Conservation (phyloP, 2,329 filamentous ascomycete species). For the Thelonectria olida region DNA sequence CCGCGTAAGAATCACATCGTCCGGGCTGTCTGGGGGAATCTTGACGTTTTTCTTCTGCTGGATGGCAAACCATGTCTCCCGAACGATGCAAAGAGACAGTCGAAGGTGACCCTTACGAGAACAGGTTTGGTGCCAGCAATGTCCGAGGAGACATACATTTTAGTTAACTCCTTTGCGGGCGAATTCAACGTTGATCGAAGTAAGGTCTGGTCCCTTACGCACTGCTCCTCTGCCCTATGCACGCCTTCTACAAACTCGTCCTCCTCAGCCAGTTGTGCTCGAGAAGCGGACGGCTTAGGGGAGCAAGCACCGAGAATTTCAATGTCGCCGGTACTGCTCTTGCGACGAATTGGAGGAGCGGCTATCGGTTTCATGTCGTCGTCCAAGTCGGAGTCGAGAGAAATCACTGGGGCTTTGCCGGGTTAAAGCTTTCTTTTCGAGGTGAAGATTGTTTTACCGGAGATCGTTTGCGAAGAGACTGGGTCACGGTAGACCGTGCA, state of each 20-base stretch:
- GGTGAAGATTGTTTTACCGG: not conserved
- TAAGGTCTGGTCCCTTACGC: slow-evolving; percentile 39
- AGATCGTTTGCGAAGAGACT: slow-evolving; percentile 7
- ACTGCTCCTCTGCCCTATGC: slow-evolving; percentile 49
- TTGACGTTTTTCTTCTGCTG: slow-evolving; percentile 57
- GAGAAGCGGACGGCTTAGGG: slow-evolving; percentile 4
- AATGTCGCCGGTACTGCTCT: slow-evolving; percentile 22
- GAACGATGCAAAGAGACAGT: slow-evolving; percentile 72
- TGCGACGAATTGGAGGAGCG: not conserved
- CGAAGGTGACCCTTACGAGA: slow-evolving; percentile 69
- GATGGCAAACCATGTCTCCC: slow-evolving; percentile 73
- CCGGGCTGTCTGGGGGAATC: slow-evolving; percentile 52
- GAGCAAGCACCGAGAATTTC: slow-evolving; percentile 24
- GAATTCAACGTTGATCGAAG: slow-evolving; percentile 21
- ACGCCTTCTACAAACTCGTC: slow-evolving; percentile 59
- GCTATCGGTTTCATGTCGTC: slow-evolving; percentile 7
- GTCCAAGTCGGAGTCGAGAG: slow-evolving; percentile 46
- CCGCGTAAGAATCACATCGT: slow-evolving; percentile 79
- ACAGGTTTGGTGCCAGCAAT: slow-evolving; percentile 66
- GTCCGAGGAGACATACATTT: slow-evolving; percentile 65
- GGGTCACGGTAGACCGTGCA: no score
- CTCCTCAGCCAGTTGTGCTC: slow-evolving; percentile 36
- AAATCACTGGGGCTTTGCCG: slow-evolving; percentile 35
- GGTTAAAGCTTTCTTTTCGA: slow-evolving; percentile 6
- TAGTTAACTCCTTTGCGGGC: slow-evolving; percentile 36